Conservation (phyloP, 306 rosid species). For the Malus sylvestris region DNA sequence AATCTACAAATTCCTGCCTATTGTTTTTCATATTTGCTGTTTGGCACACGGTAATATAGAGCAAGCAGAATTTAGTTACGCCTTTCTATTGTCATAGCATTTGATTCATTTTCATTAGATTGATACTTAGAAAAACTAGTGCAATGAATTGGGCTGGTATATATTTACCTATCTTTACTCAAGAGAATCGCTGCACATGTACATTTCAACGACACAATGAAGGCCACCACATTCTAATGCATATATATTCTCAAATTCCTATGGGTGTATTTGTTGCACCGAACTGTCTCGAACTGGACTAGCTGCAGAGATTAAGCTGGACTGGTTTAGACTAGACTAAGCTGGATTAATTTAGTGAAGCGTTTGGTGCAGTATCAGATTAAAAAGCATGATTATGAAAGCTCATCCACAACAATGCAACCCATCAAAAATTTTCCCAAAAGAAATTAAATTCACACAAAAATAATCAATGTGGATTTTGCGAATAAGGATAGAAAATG, state of each 20-base stretch:
- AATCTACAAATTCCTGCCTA: not conserved
- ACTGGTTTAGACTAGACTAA: too few relatives aligned
- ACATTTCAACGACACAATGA: not conserved
- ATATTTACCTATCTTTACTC: not conserved
- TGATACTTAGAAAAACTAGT: not conserved
- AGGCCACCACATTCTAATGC: not conserved
- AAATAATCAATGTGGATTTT: too few relatives aligned
- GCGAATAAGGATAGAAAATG: too few relatives aligned
- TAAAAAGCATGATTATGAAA: too few relatives aligned
- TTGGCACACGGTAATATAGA: not conserved
- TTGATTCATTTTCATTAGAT: not conserved
- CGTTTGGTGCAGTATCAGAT: too few relatives aligned
- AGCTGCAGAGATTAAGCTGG: too few relatives aligned
- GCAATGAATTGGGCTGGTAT: not conserved
- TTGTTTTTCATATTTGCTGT: not conserved
- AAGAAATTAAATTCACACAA: too few relatives aligned
- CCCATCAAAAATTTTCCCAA: too few relatives aligned
- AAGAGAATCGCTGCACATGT: not conserved
- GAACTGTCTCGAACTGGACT: too few relatives aligned
- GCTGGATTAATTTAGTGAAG: too few relatives aligned
- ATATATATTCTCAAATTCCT: slow-evolving; percentile 12
- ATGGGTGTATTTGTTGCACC: not conserved
- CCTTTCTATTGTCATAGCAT: not conserved
- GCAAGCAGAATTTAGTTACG: not conserved
- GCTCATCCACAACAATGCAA: too few relatives aligned